Base-by-base conservation (phyloP, 345 rosid genomes). In the Ceriops zippeliana region DNA sequence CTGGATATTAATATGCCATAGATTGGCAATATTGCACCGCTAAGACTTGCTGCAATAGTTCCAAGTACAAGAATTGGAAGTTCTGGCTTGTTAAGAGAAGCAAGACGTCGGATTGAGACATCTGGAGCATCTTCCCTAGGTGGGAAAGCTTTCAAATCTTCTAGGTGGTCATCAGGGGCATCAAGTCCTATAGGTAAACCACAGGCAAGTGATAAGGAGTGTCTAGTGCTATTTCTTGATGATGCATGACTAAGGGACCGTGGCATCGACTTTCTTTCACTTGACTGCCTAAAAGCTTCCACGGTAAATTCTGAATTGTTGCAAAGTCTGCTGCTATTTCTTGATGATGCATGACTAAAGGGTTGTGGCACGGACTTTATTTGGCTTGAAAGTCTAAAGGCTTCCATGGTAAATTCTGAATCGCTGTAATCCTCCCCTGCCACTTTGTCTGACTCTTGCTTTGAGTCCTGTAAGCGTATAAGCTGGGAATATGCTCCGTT, bases 401-500 rank as follows among this genome's bases (percentile, higher is more conserved):
- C 57, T 58, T 71, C 73, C 27, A 19, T 0, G 7, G 69, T 27
- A 32, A 71, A 22, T 49, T 76, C 80, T 47, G 61, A 31, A 56
- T 60, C 63, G 30, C 42, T 24, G 54, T 49, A 13, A 24, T 70
- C 70, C 17, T 67, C 73, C n/a, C 21, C 31, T 63, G 60, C 63
- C 54, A 35, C 65, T 53, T 73, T 71, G 46, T 72, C 76, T n/a
- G 73, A 64, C 57, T 64, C 84, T 58, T 68, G 74, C 61, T 74
- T 83, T 20, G 79, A 26, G 66, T 90, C 95, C 62, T 90, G 98
- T 57, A 90, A 82, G 30, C 88, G 77, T 66, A 90, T 79, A 49
- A 92, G 95, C 77, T 82, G 98, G 11, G 87, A 77, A 64, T 90
- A 90, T n/a, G 91, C 92, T 78, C 98, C 98, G 15, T 90, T 82